phyloP scores from a whole-genome alignment of 805 yeast genomes.

The Priceomyces haplophilus region DNA sequence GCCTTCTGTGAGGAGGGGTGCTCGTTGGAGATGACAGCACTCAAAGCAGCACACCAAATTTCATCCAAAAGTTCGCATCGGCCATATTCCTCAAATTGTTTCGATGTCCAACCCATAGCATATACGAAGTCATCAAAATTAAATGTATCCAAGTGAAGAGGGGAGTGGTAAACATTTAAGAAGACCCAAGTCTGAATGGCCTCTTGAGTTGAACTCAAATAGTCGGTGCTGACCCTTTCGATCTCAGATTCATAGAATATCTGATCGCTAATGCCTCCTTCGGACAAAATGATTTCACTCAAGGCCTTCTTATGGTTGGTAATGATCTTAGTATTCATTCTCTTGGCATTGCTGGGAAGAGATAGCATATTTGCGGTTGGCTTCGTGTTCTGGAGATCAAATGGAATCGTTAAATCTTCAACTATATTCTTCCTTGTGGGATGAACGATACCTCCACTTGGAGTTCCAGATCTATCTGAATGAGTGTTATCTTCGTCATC shows the following conservation, averaged over 20 bases:
- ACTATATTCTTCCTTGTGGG: conserved; percentile 30
- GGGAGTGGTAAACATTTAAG: conserved; percentile 63
- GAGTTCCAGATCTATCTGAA: conserved; percentile 6
- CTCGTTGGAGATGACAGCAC: conserved; percentile 48
- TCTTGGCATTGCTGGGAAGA: conserved; percentile 25
- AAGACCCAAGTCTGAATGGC: conserved; percentile 74
- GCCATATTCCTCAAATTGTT: conserved; percentile 37
- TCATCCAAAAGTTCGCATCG: conserved; percentile 58
- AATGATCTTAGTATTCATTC: conserved; percentile 18
- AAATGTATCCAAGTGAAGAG: conserved; percentile 65
- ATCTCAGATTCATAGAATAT: conserved; percentile 1
- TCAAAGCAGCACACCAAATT: conserved; percentile 62
- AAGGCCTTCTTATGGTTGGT: conserved; percentile 1
- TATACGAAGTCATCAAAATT: conserved; percentile 76
- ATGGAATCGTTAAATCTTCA: conserved; percentile 27
- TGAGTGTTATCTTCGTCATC: conserved; percentile 11
- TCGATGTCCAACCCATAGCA: conserved; percentile 47
- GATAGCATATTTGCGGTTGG: conserved; percentile 20
- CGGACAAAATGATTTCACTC: not conserved
- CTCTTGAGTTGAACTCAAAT: conserved; percentile 29
- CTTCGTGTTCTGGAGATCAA: conserved; percentile 30
- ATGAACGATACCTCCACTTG: conserved; percentile 14
- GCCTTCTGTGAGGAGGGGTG: conserved; percentile 31
- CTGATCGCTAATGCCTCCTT: not conserved
- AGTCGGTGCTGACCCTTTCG: not conserved